phyloP scores from a whole-genome alignment of 345 rosid species.

The Cochlearia excelsa region DNA sequence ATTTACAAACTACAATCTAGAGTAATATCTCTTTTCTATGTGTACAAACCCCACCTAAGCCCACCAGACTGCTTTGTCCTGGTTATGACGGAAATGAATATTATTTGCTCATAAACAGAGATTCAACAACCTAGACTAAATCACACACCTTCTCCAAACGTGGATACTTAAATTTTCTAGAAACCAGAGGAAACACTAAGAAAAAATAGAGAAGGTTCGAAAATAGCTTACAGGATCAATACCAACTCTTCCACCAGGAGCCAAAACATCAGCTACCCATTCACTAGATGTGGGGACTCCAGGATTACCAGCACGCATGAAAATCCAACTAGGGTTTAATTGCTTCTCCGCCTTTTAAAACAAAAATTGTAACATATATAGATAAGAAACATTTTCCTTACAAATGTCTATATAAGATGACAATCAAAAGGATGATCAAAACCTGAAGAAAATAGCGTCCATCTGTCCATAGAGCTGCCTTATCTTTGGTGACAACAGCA shows the following conservation, averaged over 20 bases:
- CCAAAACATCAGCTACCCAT: slow-evolving; percentile 81
- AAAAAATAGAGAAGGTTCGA: slow-evolving; percentile 31
- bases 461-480: slow-evolving; percentile 96
- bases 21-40: background rate
- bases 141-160: background rate
- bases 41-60: background rate
- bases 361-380: background rate
- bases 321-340: slow-evolving; percentile 73
- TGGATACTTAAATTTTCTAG: background rate
- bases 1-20: slow-evolving; percentile 2
- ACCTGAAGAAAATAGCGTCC: slow-evolving; percentile 99
- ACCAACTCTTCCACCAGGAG: slow-evolving; percentile 87
- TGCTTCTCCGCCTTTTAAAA: slow-evolving; percentile 78
- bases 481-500: slow-evolving; percentile 80
- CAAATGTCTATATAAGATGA: background rate
- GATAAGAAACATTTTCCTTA: slow-evolving; percentile 13
- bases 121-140: background rate
- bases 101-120: background rate
- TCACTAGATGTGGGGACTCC: slow-evolving; percentile 86
- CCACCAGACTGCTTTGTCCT: background rate
- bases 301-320: slow-evolving; percentile 90
- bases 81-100: background rate
- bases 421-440: slow-evolving; percentile 7
- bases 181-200: slow-evolving; percentile 1
- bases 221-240: slow-evolving; percentile 83